Base-by-base conservation (phyloP, 208 protist species). In the Eutreptiella sp. region DNA sequence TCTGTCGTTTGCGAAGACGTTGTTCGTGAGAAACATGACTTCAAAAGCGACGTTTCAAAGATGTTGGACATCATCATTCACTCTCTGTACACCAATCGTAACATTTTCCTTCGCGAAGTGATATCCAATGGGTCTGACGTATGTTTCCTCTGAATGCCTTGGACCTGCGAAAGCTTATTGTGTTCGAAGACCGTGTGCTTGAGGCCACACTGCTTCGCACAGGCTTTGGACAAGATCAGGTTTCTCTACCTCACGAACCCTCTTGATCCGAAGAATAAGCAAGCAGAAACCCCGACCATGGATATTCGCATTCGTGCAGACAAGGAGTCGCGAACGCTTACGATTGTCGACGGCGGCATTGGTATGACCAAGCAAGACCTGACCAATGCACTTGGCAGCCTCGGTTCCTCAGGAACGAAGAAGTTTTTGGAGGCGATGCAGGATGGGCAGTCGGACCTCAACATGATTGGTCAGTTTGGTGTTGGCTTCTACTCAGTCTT, bases 401-500 rank as follows among this genome's bases (percentile, higher is more conserved):
- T 99, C 61, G 98, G 97, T 24, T 83, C 92, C 19, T 99, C 97
- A 5, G 98, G 98, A 55, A 99, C 97, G 7, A 97, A 94, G 71
- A 70, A 82, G 16, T 98, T 98, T 55, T 73, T 97, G 29, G 85
- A 96, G 66, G 63, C 66, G 43, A 55, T 89, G 31, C 63, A 66
- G n/a, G 63, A 64, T n/a, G 70, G 65, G 35, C n/a, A n/a, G n/a
- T n/a, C n/a, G n/a, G 91, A 96, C 71, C 76, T 80, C 45, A 96
- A 87, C 68, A 76, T 99, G 21, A 99, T 99, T 84, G 98, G 98
- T 38, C 97, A 99, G 87, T 99, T 99, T 70, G 98, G 98, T 80
- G 98, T 99, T 27, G 98, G 98, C 70, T 99, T 99, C 77, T 99
- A 99, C 83, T 99, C 97, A 23, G 90, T 95, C 16, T 99, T 98